Evolutionary conservation across 2,329 filamentous ascomycete genomes (phyloP).

Genomic region (Alternaria gansuensis): DNA sequence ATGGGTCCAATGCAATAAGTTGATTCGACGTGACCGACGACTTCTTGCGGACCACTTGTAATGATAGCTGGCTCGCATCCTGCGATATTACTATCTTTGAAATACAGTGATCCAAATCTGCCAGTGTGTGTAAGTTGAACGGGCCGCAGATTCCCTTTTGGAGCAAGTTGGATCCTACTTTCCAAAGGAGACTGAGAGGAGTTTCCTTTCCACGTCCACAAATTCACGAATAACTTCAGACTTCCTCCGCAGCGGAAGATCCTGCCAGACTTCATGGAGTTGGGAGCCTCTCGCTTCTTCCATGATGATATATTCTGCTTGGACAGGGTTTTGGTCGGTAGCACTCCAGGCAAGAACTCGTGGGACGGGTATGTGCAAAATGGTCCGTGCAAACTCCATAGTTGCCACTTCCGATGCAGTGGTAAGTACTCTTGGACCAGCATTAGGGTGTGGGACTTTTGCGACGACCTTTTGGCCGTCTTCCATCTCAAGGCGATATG

Average conservation of each 20-base stretch:
- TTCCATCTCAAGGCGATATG: conserved; percentile 28
- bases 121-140: conserved; percentile 24
- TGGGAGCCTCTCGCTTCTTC: conserved; percentile 41
- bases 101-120: conserved; percentile 37
- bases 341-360: conserved; percentile 40
- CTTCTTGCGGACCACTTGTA: conserved; percentile 30
- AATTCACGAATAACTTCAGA: conserved; percentile 38
- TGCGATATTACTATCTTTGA: conserved; percentile 31
- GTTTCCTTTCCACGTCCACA: conserved; percentile 40
- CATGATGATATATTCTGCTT: conserved; percentile 47
- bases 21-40: conserved; percentile 25
- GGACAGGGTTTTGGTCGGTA: conserved; percentile 35
- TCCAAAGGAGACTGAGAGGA: conserved; percentile 43
- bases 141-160: conserved; percentile 32
- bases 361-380: conserved; percentile 39
- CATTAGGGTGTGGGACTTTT: conserved; percentile 40
- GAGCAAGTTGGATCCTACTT: conserved; percentile 29
- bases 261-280: conserved; percentile 36
- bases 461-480: conserved; percentile 37
- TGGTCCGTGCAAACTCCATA: conserved; percentile 36
- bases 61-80: conserved; percentile 45
- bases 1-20: conserved; percentile 38
- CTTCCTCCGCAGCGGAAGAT: conserved; percentile 32
- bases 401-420: conserved; percentile 43
- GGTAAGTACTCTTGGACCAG: conserved; percentile 29